A percentile compares a stretch with the other conserved stretches of the same genome.
These are phyloP conservation scores for Francoa sonchifolia DNA, from an alignment of 441 rosid species.

Conservation along the genomic window DNA sequence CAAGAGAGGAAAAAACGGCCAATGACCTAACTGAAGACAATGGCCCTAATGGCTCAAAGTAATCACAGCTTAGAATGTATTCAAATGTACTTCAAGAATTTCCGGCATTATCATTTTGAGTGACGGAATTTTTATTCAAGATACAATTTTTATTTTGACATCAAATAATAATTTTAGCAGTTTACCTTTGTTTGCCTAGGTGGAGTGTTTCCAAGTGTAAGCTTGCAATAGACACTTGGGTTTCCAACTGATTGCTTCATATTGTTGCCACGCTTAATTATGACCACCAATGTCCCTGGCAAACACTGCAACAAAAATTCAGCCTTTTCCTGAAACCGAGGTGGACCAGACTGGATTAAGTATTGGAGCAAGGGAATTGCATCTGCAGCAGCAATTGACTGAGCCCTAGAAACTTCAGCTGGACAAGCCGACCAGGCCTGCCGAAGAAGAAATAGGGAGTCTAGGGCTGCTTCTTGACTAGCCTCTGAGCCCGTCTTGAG, in stretches of 20 bases:
- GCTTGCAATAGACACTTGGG: constrained; percentile 89
- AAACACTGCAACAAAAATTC: constrained; percentile 94
- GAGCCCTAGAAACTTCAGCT: constrained; percentile 93
- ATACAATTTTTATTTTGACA: no score
- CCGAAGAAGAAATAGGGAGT: constrained; percentile 87
- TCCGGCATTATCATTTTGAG: no score
- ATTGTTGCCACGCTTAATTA: constrained; percentile 91
- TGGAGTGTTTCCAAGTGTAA: constrained; percentile 81
- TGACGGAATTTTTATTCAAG: no score
- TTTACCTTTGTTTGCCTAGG: constrained; percentile 89
- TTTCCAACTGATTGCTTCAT: constrained; percentile 99
- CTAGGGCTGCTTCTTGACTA: constrained; percentile 97
- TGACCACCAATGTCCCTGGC: constrained; percentile 93
- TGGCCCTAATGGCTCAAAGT: no score
- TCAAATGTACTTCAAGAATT: no score
- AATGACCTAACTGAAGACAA: no score
- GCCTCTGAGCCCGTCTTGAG: constrained; percentile 96
- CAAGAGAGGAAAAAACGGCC: no score
- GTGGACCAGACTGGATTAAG: constrained; percentile 98
- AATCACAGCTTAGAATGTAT: no score
- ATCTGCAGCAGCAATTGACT: constrained; percentile 96
- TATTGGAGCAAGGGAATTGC: constrained; percentile 95
- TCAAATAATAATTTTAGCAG: no score
- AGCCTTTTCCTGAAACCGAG: constrained; percentile 98
- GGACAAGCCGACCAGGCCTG: constrained; percentile 99